Base-by-base conservation (phyloP, 2,329 filamentous ascomycete genomes). In the Colletotrichum costaricense region DNA sequence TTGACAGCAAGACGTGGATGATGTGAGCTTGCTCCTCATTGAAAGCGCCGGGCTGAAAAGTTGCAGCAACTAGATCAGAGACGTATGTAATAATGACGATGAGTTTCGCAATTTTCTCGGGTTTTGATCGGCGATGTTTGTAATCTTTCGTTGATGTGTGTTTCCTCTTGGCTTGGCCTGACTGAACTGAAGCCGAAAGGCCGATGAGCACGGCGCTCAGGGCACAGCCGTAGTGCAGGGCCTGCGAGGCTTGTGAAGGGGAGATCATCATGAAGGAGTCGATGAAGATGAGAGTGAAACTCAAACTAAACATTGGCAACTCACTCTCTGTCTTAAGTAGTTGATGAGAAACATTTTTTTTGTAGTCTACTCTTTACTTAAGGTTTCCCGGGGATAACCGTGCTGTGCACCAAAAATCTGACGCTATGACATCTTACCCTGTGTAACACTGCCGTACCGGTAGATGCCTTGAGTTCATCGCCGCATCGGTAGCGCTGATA, bases 191-290 rank as follows among this genome's bases (percentile, higher is more conserved):
- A 19, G 33, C n/a, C 22, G 33, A 60, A n/a, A 60, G 14, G 2
- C n/a, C 30, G 14, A 71, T 33, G 46, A 57, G 6, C 22, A 26
- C 26, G 22, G 30, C 6, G 38, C 38, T 19, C n/a, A 71, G 46
- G 46, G 68, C 68, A 38, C 63, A 56, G 26, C 46, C 63, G 33
- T 71, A 67, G 56, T 71, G 55, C 11, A 71, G 68, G 9, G 26
- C 63, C 38, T 56, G 30, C 19, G 28, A 46, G 54, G 56, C 56
- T 12, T n/a, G 42, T 9, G 46, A 11, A 3, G n/a, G n/a, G 8
- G 12, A 22, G 24, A 54, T 9, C 68, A 71, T 71, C 6, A 2
- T 22, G 24, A 35, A 38, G 8, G 63, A 8, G 9, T 24, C 16
- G n/a, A 11, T 33, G 7, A 55, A 22, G 24, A 24, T 35, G 14